These are phyloP conservation scores for Hippophae rhamnoides DNA, from an alignment of 306 rosid species.

Conservation along the genomic window DNA sequence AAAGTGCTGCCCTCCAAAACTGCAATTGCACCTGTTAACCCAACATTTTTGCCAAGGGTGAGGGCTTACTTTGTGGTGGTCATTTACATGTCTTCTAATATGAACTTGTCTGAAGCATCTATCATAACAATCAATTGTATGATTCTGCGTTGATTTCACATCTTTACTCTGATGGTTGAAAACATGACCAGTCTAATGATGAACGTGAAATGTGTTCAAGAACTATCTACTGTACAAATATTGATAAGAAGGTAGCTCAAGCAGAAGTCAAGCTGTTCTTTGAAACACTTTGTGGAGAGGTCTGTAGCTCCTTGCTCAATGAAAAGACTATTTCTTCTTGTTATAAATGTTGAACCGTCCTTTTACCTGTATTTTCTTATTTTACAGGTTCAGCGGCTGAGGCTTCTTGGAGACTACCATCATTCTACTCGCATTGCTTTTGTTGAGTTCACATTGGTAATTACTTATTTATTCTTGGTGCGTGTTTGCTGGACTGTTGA, in stretches of 20 bases:
- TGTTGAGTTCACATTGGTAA: constrained; percentile 82
- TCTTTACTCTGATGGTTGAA: not conserved
- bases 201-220: constrained; percentile 99
- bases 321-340: constrained; percentile 3
- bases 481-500: constrained; percentile 6
- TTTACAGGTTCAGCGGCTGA: constrained; percentile 77
- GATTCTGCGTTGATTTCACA: constrained; percentile 9
- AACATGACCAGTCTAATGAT: constrained; percentile 57
- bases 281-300: constrained; percentile 98
- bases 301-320: constrained; percentile 25
- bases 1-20: constrained; percentile 97
- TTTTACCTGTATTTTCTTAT: constrained; percentile 10
- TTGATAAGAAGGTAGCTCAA: constrained; percentile 97
- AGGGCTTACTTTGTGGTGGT: constrained; percentile 15
- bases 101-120: not conserved
- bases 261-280: constrained; percentile 85
- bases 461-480: constrained; percentile 10
- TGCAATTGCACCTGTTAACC: constrained; percentile 97
- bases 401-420: constrained; percentile 96
- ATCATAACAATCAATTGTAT: constrained; percentile 4
- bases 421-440: constrained; percentile 95
- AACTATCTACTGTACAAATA: constrained; percentile 92
- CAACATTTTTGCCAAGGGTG: constrained; percentile 93
- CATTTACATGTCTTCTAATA: constrained; percentile 1
- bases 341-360: constrained; percentile 11